Evolutionary conservation across 352 stramenopile genomes (phyloP), one percentile per base, ranked within the genome.

Genomic region (Phytophthora megakarya): DNA sequence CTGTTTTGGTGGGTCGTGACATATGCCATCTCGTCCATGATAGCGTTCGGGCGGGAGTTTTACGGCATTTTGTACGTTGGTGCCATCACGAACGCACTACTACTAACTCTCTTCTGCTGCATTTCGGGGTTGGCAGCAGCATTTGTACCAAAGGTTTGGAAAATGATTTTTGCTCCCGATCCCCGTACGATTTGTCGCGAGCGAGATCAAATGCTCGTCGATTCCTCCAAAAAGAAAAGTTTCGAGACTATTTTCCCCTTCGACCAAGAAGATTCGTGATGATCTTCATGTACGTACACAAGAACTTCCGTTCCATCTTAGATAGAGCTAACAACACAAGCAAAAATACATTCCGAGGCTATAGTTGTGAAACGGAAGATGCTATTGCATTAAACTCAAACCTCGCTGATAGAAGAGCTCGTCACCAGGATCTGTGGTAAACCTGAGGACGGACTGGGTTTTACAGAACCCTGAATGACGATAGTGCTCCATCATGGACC

Each of bases 31-130:
- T 86, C 75, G 15, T 86, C 73, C 5, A 59, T 78, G 16, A 56
- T 86, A 13, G 66, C 73, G 4, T 89, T 89, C 40, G 75, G 80
- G 1, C 78, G 79, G 22, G 76, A 88, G 51, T 88, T 89, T 52
- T 91, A 86, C 44, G 73, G 76, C 7, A 77, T 88, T 44, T 30
- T 89, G 15, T 70, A 60, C 23, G 67, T 81, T 21, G 78, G 75
- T 6, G 67, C 58, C 3, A 52, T 78, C 57, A 80, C 78, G 6
- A 78, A 82, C 11, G 54, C 80, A 8, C 62, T 76, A 4, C 55
- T 88, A 0, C 62, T 78, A 22, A 74, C 65, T 1, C 12, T 67
- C 1, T 72, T 86, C 25, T 84, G 73, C 49, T 65, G 58, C 0
- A 54, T 71, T 23, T 42, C 62, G 3, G 75, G 75, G 13, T 48